Evolutionary conservation across 768 basidiomycete species (phyloP).

Genomic region (Imleria badia): DNA sequence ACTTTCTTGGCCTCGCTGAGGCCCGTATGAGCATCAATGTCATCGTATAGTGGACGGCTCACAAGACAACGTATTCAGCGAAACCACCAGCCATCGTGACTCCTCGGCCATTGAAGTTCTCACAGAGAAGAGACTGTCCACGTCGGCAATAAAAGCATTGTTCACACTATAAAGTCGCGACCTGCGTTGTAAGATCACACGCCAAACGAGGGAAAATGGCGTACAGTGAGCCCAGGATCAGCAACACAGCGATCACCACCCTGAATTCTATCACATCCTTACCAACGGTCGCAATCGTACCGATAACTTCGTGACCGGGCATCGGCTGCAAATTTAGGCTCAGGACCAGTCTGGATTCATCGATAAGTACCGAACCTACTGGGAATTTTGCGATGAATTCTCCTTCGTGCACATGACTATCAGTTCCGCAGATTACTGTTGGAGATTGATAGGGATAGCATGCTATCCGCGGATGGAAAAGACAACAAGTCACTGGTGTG

Average conservation of each 20-base stretch:
- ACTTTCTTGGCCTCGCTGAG: constrained; percentile 64
- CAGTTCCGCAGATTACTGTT: constrained; percentile 54
- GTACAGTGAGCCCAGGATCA: constrained; percentile 67
- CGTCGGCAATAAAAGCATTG: constrained; percentile 83
- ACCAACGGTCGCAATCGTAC: constrained; percentile 66
- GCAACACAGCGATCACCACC: constrained; percentile 76
- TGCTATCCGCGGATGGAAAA: not conserved
- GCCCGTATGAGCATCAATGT: not conserved
- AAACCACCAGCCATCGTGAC: constrained; percentile 82
- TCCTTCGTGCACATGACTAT: constrained; percentile 56
- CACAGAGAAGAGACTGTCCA: constrained; percentile 74
- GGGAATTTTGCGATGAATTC: constrained; percentile 65
- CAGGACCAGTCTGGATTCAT: not conserved
- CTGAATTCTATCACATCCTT: constrained; percentile 72
- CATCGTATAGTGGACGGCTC: constrained; percentile 24
- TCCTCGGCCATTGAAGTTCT: constrained; percentile 75
- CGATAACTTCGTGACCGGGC: constrained; percentile 71
- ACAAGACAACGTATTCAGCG: constrained; percentile 84
- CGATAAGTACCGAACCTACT: constrained; percentile 4
- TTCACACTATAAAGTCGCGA: constrained; percentile 53
- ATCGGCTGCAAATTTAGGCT: constrained; percentile 44
- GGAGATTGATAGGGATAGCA: not conserved
- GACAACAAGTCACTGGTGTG: constrained; percentile 37
- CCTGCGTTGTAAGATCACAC: no score
- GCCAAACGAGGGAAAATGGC: constrained; percentile 23